Percentiles rank a stretch among this genome's conserved stretches.
Evolutionary conservation across 306 rosid genomes (phyloP).

Genomic region (Purshia tridentata): DNA sequence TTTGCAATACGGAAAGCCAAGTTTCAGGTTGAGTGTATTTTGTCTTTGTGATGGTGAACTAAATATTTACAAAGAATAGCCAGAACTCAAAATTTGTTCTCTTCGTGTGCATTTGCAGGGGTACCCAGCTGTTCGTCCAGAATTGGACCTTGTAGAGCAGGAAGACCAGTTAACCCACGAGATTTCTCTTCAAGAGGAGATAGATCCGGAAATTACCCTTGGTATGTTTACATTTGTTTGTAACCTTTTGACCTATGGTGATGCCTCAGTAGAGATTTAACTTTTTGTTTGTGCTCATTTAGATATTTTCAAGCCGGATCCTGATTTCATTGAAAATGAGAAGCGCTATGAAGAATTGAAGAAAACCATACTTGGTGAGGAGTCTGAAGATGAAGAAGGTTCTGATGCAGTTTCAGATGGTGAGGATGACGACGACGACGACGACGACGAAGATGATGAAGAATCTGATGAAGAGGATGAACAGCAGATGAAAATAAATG

Average conservation of each 20-base stretch:
- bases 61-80: conserved; percentile 4
- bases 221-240: conserved; percentile 36
- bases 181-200: conserved; percentile 50
- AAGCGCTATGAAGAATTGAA: conserved; percentile 79
- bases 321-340: conserved; percentile 71
- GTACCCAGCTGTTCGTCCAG: conserved; percentile 63
- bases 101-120: conserved; percentile 38
- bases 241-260: conserved; percentile 7
- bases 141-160: conserved; percentile 57
- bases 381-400: conserved; percentile 60
- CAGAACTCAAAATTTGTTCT: conserved; percentile 5
- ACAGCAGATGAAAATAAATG: conserved; percentile 68
- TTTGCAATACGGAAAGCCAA: conserved; percentile 89
- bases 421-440: conserved; percentile 25
- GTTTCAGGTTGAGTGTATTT: conserved; percentile 60
- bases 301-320: conserved; percentile 84
- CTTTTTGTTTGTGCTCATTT: conserved; percentile 1
- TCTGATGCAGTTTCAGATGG: conserved; percentile 63
- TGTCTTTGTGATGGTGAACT: background rate
- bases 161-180: conserved; percentile 65
- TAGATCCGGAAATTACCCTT: conserved; percentile 47
- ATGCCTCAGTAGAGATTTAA: conserved; percentile 3
- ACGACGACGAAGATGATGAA: conserved; percentile 32
- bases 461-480: conserved; percentile 69
- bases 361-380: conserved; percentile 73